Conservation (phyloP, 306 rosid species). For the Carpinus viminea region DNA sequence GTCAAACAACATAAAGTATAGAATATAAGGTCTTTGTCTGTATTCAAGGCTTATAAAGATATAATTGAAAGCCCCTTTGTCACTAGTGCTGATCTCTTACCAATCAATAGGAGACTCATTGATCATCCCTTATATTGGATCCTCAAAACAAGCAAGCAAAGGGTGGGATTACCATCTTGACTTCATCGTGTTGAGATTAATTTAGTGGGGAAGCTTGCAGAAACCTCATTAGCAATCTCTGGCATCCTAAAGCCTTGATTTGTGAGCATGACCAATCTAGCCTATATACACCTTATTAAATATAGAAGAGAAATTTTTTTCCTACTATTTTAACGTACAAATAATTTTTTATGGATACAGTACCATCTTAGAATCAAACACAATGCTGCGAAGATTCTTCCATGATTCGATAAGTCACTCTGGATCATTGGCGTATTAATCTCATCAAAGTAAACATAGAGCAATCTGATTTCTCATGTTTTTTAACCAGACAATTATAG, state of each 20-base stretch:
- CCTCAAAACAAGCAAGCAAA: neutral
- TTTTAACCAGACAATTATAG: neutral
- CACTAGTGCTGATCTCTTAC: no score
- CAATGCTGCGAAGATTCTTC: neutral
- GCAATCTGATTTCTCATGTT: neutral
- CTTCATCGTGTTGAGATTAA: neutral
- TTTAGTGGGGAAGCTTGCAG: neutral
- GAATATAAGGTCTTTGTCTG: no score
- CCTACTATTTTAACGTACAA: neutral
- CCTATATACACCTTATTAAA: neutral
- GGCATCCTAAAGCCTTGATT: neutral
- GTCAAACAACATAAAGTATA: no score
- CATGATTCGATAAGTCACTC: neutral
- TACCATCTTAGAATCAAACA: neutral
- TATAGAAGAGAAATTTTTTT: no score
- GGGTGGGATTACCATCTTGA: neutral
- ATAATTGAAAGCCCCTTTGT: no score
- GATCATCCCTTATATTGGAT: neutral
- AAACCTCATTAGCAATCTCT: neutral
- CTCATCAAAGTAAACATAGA: neutral
- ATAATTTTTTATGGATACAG: neutral
- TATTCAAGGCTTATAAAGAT: no score
- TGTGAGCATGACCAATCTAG: neutral
- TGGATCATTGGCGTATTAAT: neutral
- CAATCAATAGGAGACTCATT: no score